Percentiles rank a stretch among this genome's conserved stretches.
Evolutionary conservation across 495 filamentous ascomycete species (phyloP).

Genomic region (Penicillium alfredii): DNA sequence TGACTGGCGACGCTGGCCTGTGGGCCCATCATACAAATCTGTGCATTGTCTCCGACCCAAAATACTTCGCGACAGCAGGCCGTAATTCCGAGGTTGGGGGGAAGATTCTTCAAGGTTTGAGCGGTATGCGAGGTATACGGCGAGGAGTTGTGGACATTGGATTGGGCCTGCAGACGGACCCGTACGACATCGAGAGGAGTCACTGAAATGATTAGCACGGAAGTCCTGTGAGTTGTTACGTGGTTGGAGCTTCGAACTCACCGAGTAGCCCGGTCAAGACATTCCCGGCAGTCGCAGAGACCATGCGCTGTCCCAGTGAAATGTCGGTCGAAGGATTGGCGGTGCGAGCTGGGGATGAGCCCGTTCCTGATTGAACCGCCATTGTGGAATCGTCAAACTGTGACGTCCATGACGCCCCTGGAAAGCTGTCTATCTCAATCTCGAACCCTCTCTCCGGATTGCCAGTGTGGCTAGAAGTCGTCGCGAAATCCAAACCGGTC

Average conservation of each 20-base stretch:
- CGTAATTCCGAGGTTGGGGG: slow-evolving; percentile 80
- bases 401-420: slow-evolving; percentile 33
- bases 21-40: slow-evolving; percentile 66
- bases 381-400: slow-evolving; percentile 30
- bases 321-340: slow-evolving; percentile 34
- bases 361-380: slow-evolving; percentile 31
- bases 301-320: slow-evolving; percentile 81
- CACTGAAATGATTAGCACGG: slow-evolving; percentile 48
- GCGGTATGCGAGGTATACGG: slow-evolving; percentile 44
- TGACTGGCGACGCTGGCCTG: slow-evolving; percentile 29
- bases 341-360: slow-evolving; percentile 13
- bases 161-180: slow-evolving; percentile 87
- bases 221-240: background rate
- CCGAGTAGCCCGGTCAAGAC: slow-evolving; percentile 84
- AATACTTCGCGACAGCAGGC: slow-evolving; percentile 96
- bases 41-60: slow-evolving; percentile 81
- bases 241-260: slow-evolving; percentile 34
- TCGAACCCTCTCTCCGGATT: slow-evolving; percentile 6
- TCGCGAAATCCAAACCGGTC: slow-evolving; percentile 8
- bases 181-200: slow-evolving; percentile 96
- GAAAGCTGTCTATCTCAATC: slow-evolving; percentile 14
- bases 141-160: slow-evolving; percentile 32
- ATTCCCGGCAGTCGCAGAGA: slow-evolving; percentile 86
- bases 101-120: slow-evolving; percentile 58
- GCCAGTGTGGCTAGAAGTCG: slow-evolving; percentile 9